phyloP scores from a whole-genome alignment of 352 stramenopile genomes.

The Globisporangium apiculatum region DNA sequence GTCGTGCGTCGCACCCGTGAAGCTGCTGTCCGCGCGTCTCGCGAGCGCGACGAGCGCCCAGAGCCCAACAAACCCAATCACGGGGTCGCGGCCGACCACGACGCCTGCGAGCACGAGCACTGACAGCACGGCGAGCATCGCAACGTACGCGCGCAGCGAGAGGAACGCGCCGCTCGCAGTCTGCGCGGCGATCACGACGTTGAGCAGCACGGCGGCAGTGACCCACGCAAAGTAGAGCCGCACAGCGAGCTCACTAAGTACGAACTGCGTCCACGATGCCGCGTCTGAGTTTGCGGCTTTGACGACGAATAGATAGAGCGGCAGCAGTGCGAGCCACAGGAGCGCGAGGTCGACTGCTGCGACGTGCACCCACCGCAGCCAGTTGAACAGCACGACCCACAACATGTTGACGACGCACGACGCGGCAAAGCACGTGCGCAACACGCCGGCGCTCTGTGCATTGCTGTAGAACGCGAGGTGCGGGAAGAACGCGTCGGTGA shows the following conservation, averaged over 20 bases:
- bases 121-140: conserved; percentile 33
- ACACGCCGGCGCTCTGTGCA: conserved; percentile 1
- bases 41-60: conserved; percentile 51
- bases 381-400: conserved; percentile 17
- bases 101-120: conserved; percentile 32
- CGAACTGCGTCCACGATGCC: conserved; percentile 38
- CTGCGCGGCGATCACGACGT: conserved; percentile 46
- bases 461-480: conserved; percentile 11
- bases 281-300: conserved; percentile 26
- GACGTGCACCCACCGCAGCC: conserved; percentile 22
- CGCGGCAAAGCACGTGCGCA: conserved; percentile 14
- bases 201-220: conserved; percentile 38
- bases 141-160: conserved; percentile 33
- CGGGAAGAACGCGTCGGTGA: conserved; percentile 15
- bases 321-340: conserved; percentile 48
- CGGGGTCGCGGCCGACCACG: conserved; percentile 35
- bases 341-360: conserved; percentile 40
- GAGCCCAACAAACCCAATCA: conserved; percentile 41
- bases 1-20: conserved; percentile 14
- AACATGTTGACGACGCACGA: conserved; percentile 14
- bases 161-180: conserved; percentile 23
- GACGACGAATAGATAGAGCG: conserved; percentile 53
- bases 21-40: conserved; percentile 21
- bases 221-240: conserved; percentile 66
- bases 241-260: conserved; percentile 51